Conservation (phyloP, 306 rosid genomes). For the Fragaria vesca region DNA sequence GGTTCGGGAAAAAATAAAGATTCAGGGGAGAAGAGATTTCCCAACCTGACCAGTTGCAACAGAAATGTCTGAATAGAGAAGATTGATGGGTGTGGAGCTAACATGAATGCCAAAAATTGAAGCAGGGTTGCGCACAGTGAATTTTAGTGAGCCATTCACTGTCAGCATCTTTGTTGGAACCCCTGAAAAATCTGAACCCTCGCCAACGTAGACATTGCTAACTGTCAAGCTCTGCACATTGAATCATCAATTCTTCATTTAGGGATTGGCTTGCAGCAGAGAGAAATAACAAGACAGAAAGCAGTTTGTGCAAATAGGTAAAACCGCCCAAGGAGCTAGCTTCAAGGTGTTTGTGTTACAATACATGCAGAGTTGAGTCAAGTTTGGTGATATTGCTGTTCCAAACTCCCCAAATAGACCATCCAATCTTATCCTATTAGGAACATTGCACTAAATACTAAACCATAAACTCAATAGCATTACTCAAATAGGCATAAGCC, state of each 20-base stretch:
- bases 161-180: constrained; percentile 82
- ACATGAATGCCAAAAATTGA: constrained; percentile 89
- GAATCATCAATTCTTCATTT: constrained; percentile 14
- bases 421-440: not conserved
- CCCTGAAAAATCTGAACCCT: constrained; percentile 78
- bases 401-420: not conserved
- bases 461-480: not conserved
- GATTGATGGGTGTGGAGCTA: constrained; percentile 64
- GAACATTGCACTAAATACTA: not conserved
- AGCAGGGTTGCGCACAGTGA: constrained; percentile 81
- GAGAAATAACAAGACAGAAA: not conserved
- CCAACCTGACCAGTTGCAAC: constrained; percentile 83
- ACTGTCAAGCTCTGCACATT: constrained; percentile 71
- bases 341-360: not conserved
- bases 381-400: not conserved
- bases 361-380: not conserved
- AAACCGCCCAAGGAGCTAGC: not conserved
- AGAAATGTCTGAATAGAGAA: constrained; percentile 66
- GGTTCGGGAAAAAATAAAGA: not conserved
- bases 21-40: not conserved
- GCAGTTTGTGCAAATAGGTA: too few relatives aligned
- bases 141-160: constrained; percentile 62
- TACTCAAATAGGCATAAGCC: too few relatives aligned
- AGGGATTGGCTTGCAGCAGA: not conserved
- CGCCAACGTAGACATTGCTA: constrained; percentile 65